Base-by-base conservation (phyloP, 2,329 filamentous ascomycete genomes). In the Bipolaris oryzae region DNA sequence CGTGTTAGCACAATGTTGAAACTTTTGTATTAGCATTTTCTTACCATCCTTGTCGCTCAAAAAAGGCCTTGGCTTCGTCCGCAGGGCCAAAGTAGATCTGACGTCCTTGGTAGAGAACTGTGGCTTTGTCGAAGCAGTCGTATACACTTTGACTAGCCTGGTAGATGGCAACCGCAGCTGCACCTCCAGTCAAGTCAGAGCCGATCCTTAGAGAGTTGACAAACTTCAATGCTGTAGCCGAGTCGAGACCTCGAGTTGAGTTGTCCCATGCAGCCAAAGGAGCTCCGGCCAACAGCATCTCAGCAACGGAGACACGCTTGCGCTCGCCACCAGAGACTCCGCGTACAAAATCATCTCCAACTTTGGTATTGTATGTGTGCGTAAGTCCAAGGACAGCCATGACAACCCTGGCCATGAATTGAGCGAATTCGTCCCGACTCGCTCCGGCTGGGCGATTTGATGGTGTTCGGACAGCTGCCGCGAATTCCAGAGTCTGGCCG, bases 61-160 rank as follows among this genome's bases (percentile, higher is more conserved):
- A 92, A 74, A 86, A 92, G 0, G 72, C 71, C 65, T 83, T 87
- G 0, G 89, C 90, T 2, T 79, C 72, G 5, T 67, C 70, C 0
- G 86, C 84, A 0, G 84, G 83, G 0, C 90, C 91, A 61, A 88
- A 93, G 77, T 86, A 94, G 60, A 93, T 93, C 68, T 93, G 85
- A 0, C 87, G 83, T 0, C 90, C 91, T 68, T 92, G 88, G 67
- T 93, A 92, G 0, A 93, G 78, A 0, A 94, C 87, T 0, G 87
- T 81, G 0, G 85, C 85, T 71, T 92, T 92, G 76, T 94, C 89
- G 65, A 94, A 93, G 15, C 70, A 63, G 53, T 87, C 83, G 66
- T 87, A 88, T 13, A 87, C 78, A 9, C 74, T 74, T 57, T 81
- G 77, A 41, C 70, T 74, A 7, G 79, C 79, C 61, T 81, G 79